phyloP scores from a whole-genome alignment of 331 rosid genomes.

The Malus hybrid region DNA sequence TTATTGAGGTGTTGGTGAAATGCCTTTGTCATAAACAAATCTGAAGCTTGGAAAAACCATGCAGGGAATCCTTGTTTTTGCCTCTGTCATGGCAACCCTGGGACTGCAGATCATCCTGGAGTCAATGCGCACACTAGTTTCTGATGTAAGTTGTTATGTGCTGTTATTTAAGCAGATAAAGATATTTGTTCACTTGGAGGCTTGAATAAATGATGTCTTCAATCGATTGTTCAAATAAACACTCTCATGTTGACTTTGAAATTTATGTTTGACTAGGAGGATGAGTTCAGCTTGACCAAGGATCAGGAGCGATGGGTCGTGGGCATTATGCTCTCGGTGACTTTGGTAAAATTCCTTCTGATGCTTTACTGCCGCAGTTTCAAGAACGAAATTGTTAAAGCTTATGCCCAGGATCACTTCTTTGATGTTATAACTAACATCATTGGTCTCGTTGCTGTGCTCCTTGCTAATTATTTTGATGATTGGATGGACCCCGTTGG shows the following conservation, averaged over 20 bases:
- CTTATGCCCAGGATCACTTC: slow-evolving; percentile 97
- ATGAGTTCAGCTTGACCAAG: slow-evolving; percentile 46
- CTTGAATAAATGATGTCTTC: neutral
- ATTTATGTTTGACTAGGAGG: slow-evolving; percentile 36
- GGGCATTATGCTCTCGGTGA: slow-evolving; percentile 89
- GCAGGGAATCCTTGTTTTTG: slow-evolving; percentile 98
- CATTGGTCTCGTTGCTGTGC: slow-evolving; percentile 91
- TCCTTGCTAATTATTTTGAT: slow-evolving; percentile 70
- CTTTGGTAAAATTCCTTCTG: slow-evolving; percentile 68
- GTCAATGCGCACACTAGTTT: slow-evolving; percentile 60
- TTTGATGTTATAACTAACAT: slow-evolving; percentile 89
- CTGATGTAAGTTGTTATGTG: slow-evolving; percentile 41
- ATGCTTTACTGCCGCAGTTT: slow-evolving; percentile 82
- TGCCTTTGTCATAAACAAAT: neutral
- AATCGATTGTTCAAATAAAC: neutral
- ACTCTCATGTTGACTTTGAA: neutral
- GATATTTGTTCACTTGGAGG: neutral
- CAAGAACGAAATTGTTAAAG: slow-evolving; percentile 79
- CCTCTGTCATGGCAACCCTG: slow-evolving; percentile 97
- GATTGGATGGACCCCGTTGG: slow-evolving; percentile 98
- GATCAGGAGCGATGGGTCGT: slow-evolving; percentile 91
- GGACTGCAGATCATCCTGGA: slow-evolving; percentile 97
- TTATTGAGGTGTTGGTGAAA: neutral
- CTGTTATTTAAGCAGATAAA: neutral
- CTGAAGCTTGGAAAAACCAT: neutral